Evolutionary conservation across 306 rosid genomes (phyloP).

Genomic region (Prunus kanzakura): DNA sequence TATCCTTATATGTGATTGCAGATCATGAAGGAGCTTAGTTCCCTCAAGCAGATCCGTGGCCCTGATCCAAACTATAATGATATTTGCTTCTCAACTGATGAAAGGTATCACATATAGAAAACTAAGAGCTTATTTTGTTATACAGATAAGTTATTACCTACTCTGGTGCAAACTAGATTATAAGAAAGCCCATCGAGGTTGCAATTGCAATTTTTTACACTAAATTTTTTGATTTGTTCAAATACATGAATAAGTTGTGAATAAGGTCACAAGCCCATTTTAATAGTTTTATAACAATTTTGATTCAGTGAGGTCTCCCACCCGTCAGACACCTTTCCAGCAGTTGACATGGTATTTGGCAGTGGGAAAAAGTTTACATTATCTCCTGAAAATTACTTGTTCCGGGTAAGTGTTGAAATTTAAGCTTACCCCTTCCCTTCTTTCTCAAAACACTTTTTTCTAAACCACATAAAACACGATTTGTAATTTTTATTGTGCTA

Average conservation of each 20-base stretch:
- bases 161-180: slow-evolving; percentile 8
- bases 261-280: neutral
- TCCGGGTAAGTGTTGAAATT: slow-evolving; percentile 55
- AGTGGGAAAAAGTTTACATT: slow-evolving; percentile 69
- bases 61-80: slow-evolving; percentile 90
- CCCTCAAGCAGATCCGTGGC: slow-evolving; percentile 63
- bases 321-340: slow-evolving; percentile 65
- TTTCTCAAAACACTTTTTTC: neutral
- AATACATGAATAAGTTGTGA: neutral
- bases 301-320: slow-evolving; percentile 60
- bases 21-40: slow-evolving; percentile 65
- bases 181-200: neutral
- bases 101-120: slow-evolving; percentile 47
- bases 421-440: neutral
- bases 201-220: neutral
- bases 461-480: neutral
- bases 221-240: neutral
- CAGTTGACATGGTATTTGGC: slow-evolving; percentile 85
- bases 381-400: slow-evolving; percentile 94
- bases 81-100: slow-evolving; percentile 74
- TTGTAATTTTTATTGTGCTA: neutral
- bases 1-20: slow-evolving; percentile 20
- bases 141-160: slow-evolving; percentile 4
- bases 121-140: slow-evolving; percentile 14
- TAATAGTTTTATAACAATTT: slow-evolving; percentile 27